Evolutionary conservation across 257 asterid genomes (phyloP).

Genomic region (Solanum neorickii): DNA sequence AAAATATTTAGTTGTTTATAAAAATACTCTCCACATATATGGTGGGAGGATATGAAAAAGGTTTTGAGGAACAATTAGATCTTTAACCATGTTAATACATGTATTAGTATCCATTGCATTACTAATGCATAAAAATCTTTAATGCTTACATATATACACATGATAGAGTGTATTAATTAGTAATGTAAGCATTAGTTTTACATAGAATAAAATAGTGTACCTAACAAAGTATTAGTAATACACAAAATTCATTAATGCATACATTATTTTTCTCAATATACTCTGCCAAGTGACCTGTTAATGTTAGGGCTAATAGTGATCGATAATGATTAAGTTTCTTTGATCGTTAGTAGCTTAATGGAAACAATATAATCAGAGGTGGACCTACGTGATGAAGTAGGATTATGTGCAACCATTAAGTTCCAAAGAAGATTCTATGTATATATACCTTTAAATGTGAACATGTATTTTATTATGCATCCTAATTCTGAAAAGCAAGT

Average conservation of each 20-base stretch:
- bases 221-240: too few relatives aligned
- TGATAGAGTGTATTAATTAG: too few relatives aligned
- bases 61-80: not conserved
- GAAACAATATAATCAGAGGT: not conserved
- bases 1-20: not conserved
- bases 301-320: not conserved
- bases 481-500: not conserved
- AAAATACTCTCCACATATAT: not conserved
- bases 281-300: not conserved
- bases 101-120: not conserved
- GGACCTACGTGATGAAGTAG: not conserved
- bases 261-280: not conserved
- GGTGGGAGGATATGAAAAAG: not conserved
- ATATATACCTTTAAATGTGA: not conserved
- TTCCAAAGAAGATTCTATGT: not conserved
- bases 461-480: not conserved
- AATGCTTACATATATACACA: not conserved
- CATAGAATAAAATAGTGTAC: too few relatives aligned
- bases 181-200: not conserved
- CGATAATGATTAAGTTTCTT: not conserved
- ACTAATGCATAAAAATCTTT: not conserved
- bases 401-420: not conserved
- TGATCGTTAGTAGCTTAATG: not conserved
- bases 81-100: not conserved
- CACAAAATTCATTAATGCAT: not conserved